These are phyloP conservation scores for Oenanthe javanica DNA, from an alignment of 140 eudicot genomes.

Conservation along the genomic window DNA sequence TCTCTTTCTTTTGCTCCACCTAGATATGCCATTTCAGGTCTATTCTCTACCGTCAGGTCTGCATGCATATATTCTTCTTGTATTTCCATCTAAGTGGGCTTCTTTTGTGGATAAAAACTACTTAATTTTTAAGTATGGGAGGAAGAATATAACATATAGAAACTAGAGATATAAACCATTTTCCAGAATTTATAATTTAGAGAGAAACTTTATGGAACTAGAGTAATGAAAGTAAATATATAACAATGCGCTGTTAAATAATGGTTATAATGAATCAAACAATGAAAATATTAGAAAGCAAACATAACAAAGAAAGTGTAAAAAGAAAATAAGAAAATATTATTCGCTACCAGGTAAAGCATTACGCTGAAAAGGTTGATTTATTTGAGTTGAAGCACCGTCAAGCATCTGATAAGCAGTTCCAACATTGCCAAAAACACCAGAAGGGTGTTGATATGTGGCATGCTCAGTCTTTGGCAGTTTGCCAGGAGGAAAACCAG, in stretches of 20 bases:
- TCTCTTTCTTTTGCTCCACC: background rate
- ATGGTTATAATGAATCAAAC: background rate
- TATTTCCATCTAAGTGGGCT: background rate
- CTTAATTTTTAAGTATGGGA: background rate
- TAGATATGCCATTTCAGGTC: background rate
- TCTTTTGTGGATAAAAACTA: background rate
- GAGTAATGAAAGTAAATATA: background rate
- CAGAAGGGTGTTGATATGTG: conserved; percentile 4
- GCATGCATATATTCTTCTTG: background rate
- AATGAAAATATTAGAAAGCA: background rate
- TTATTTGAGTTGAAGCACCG: background rate
- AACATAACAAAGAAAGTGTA: background rate
- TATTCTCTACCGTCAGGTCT: too few relatives aligned
- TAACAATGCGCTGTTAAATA: background rate
- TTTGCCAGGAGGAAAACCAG: background rate
- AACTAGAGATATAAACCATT: background rate
- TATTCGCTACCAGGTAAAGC: background rate
- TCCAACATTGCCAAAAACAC: background rate
- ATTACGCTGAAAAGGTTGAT: background rate
- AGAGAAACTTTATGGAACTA: background rate
- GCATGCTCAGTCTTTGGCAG: background rate
- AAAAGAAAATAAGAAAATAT: background rate
- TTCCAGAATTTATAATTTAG: background rate
- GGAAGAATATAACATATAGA: background rate
- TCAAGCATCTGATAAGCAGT: background rate